A percentile compares a stretch with the other conserved stretches of the same genome.
Conservation (phyloP, 345 rosid species). For the Aquilaria malaccensis region DNA sequence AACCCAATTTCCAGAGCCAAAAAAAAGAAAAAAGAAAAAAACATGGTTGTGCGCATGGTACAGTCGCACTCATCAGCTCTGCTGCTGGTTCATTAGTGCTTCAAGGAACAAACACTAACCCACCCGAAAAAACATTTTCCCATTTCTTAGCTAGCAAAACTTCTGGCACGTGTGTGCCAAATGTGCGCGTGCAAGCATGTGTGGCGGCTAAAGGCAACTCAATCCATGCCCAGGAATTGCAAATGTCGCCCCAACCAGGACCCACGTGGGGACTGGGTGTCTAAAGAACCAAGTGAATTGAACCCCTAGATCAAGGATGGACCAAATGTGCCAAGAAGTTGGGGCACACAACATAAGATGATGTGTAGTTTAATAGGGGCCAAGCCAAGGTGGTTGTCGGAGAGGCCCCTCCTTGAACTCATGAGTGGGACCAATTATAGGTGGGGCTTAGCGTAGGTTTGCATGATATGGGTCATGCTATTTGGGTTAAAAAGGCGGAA, state of each 20-base stretch:
- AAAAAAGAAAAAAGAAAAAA: not conserved
- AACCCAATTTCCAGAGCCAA: conserved; percentile 13
- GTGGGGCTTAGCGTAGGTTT: conserved; percentile 13
- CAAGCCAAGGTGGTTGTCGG: conserved; percentile 46
- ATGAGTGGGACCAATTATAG: conserved; percentile 27
- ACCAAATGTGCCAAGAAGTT: conserved; percentile 35
- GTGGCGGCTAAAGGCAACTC: conserved; percentile 55
- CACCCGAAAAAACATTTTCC: not conserved
- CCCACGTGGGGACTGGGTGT: conserved; percentile 42
- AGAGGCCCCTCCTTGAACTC: conserved; percentile 15
- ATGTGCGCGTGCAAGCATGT: conserved; percentile 46
- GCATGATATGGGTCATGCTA: conserved; percentile 24
- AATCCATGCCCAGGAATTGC: conserved; percentile 22
- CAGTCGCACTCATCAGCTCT: conserved; percentile 55
- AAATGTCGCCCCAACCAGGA: conserved; percentile 22
- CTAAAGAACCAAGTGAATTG: conserved; percentile 9
- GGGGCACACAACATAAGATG: conserved; percentile 42
- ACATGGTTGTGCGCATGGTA: conserved; percentile 62
- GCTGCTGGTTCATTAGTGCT: conserved; percentile 24
- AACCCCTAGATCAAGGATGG: conserved; percentile 20
- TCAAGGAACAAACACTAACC: not conserved
- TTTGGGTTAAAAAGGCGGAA: not conserved
- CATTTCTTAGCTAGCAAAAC: not conserved
- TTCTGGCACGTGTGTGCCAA: conserved; percentile 31
- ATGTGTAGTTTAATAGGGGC: conserved; percentile 38